phyloP scores from a whole-genome alignment of 352 stramenopile species.

The Peronosclerospora sorghi region DNA sequence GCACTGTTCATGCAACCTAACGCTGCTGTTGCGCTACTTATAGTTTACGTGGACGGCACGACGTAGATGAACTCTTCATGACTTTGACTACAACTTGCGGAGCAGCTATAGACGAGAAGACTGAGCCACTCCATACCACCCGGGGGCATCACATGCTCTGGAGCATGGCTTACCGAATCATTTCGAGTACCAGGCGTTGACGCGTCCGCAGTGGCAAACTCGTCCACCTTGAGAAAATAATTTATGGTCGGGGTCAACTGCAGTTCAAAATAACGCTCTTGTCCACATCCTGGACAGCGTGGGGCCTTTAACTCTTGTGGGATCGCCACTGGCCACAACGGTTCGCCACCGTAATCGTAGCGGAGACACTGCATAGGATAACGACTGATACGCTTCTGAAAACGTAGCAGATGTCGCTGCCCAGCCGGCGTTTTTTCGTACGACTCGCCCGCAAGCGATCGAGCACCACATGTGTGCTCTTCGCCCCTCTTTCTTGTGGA shows the following conservation, averaged over 20 bases:
- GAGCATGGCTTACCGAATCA: background rate
- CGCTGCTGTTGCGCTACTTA: background rate
- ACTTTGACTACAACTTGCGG: conserved; percentile 46
- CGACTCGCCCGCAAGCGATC: conserved; percentile 34
- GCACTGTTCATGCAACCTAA: too few species aligned
- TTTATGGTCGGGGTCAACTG: conserved; percentile 78
- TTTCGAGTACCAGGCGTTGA: background rate
- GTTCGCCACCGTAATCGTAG: conserved; percentile 80
- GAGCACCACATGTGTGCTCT: conserved; percentile 3
- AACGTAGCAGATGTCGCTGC: conserved; percentile 72
- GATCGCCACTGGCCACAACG: conserved; percentile 56
- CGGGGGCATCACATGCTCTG: conserved; percentile 3
- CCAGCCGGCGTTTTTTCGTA: conserved; percentile 72
- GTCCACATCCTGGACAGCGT: conserved; percentile 37
- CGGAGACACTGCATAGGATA: conserved; percentile 69
- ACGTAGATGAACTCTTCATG: conserved; percentile 65
- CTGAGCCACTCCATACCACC: conserved; percentile 77
- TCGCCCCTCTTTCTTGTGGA: conserved; percentile 31
- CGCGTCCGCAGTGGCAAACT: conserved; percentile 22
- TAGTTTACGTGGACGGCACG: conserved; percentile 23
- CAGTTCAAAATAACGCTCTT: conserved; percentile 66
- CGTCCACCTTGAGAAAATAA: conserved; percentile 79
- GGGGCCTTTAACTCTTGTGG: conserved; percentile 41
- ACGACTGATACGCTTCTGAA: conserved; percentile 76
- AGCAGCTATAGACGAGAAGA: conserved; percentile 67